Conservation (phyloP, 176 grass and related monocot genomes). For the Echinochloa phyllopogon region DNA sequence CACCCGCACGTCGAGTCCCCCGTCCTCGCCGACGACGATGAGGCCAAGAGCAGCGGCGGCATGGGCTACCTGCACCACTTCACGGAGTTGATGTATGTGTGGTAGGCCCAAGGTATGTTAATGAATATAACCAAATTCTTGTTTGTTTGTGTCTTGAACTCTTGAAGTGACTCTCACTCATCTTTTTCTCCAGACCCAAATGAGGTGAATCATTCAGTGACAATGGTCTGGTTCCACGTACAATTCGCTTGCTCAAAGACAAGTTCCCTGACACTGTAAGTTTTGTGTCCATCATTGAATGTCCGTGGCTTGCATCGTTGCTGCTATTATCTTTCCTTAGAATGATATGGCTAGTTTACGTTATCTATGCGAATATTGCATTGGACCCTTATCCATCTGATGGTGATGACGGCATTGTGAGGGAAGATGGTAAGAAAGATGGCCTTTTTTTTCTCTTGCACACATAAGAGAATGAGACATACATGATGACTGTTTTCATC, state of each 20-base stretch:
- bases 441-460: constrained; percentile 28
- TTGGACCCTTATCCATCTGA: constrained; percentile 97
- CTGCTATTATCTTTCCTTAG: constrained; percentile 10
- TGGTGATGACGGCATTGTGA: constrained; percentile 95
- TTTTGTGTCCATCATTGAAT: background rate
- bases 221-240: constrained; percentile 84
- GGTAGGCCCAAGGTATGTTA: too few relatives aligned
- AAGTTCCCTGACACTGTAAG: constrained; percentile 92
- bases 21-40: constrained; percentile 55
- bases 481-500: constrained; percentile 9
- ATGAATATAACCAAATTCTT: too few relatives aligned
- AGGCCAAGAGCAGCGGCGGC: background rate
- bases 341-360: constrained; percentile 48
- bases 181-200: constrained; percentile 58
- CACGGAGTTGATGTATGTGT: constrained; percentile 77
- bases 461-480: too few relatives aligned
- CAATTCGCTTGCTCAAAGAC: constrained; percentile 89
- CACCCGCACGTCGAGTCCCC: constrained; percentile 62
- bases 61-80: constrained; percentile 87
- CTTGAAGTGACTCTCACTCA: too few relatives aligned
- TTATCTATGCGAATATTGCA: constrained; percentile 89
- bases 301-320: background rate
- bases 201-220: constrained; percentile 90
- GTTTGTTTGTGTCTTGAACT: too few relatives aligned
- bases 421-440: constrained; percentile 91